Base-by-base conservation (phyloP, 1,284 basidiomycete genomes). In the Phellinidium pouzarii region DNA sequence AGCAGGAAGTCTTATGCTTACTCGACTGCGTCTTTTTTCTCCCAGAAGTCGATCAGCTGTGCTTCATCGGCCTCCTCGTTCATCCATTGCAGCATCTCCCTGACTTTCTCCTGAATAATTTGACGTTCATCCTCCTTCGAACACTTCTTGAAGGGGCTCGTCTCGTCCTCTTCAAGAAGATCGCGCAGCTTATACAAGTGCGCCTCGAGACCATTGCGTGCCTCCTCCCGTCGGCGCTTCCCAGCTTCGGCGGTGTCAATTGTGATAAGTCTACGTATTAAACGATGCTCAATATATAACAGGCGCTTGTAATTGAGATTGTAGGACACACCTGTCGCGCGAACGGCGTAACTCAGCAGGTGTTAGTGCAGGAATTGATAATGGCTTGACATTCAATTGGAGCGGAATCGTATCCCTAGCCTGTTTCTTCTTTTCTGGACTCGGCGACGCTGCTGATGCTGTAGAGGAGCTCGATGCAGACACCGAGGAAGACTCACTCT, bases 111-210 rank as follows among this genome's bases (percentile, higher is more conserved):
- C 4, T 71, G 65, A 52, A 99, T 79, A 17, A 70, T 71, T 49
- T 76, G 68, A 51, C 91, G 74, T 69, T 99, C 96, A 7, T 67
- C 64, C 8, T 76, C 70, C 57, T 82, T 86, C 40, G 87, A 91
- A 65, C 83, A 94, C 64, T 85, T 84, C 66, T 80, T 80, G 70
- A 93, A 89, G 14, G 87, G 85, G 2, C 82, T 79, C 3, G 82
- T 76, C 1, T 71, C 65, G 58, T 77, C 75, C 36, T 84, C 80
- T 23, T 83, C 78, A 7, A 98, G 71, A 22, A 94, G 74, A 64
- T 94, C 94, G 20, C 91, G 84, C 29, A 97, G 72, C 53, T 85
- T 82, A 72, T 99, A 99, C 17, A 98, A 70, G 67, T 94, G 95
- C 23, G 87, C 80, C 69, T 99, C 96, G 52, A 99, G 82, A 25